Percentiles rank a stretch among this genome's conserved stretches.
Conservation (phyloP, 768 basidiomycete genomes). For the Rhodotorula paludigena region DNA sequence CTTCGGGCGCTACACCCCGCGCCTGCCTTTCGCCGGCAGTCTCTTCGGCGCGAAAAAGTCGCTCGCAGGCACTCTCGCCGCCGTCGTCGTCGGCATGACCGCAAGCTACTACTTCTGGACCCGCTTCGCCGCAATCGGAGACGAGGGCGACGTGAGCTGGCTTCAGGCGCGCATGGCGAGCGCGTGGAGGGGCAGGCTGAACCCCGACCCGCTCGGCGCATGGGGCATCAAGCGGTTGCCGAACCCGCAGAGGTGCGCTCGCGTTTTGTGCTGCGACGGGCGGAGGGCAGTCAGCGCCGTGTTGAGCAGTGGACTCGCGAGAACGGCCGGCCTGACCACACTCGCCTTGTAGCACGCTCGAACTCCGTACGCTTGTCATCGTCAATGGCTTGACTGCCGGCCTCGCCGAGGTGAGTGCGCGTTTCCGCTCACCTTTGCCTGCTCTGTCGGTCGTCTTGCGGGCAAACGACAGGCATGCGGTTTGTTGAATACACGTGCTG, state of each 20-base stretch:
- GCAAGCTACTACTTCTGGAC: slow-evolving; percentile 41
- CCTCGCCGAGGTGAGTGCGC: slow-evolving; percentile 32
- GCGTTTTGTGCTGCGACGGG: too few species aligned
- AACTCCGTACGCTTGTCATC: slow-evolving; percentile 16
- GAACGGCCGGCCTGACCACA: too few species aligned
- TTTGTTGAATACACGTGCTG: too few species aligned
- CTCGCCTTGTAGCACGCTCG: slow-evolving; percentile 12
- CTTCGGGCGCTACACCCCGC: slow-evolving; percentile 42
- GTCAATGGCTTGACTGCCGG: slow-evolving; percentile 37
- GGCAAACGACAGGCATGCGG: too few species aligned
- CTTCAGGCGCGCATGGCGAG: slow-evolving; percentile 12
- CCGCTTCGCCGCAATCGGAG: slow-evolving; percentile 27
- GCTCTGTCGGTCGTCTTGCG: too few species aligned
- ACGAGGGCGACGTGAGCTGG: slow-evolving; percentile 43
- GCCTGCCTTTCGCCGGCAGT: slow-evolving; percentile 39
- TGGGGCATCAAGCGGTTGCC: slow-evolving; percentile 21
- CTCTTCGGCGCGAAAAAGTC: slow-evolving; percentile 43
- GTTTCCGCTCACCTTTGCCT: neutral
- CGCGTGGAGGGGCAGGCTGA: slow-evolving; percentile 12
- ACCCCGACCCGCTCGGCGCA: neutral
- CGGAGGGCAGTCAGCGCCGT: neutral
- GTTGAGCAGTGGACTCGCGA: too few species aligned
- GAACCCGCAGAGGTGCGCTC: slow-evolving; percentile 14
- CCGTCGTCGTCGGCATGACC: slow-evolving; percentile 35
- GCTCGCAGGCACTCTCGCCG: slow-evolving; percentile 41